phyloP scores from a whole-genome alignment of 805 yeast species.

The Candida piceae region DNA sequence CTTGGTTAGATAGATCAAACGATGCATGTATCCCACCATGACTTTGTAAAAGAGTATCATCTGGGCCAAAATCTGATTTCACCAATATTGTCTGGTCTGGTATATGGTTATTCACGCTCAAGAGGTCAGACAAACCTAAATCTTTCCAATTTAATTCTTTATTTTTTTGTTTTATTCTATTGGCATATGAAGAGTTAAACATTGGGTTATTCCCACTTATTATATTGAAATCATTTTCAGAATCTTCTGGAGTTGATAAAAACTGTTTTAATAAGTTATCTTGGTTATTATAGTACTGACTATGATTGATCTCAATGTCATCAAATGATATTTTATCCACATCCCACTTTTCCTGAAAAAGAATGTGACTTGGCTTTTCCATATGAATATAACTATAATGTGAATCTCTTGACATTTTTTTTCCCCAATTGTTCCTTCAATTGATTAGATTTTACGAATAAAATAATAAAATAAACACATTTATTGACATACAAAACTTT shows the following conservation, averaged over 20 bases:
- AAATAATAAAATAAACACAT: too few species aligned
- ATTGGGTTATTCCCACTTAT: constrained; percentile 22
- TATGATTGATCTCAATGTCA: constrained; percentile 27
- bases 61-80: constrained; percentile 15
- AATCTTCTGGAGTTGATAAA: constrained; percentile 23
- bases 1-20: constrained; percentile 9
- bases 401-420: constrained; percentile 28
- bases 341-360: constrained; percentile 30
- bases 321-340: constrained; percentile 27
- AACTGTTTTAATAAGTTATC: constrained; percentile 26
- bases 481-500: too few species aligned
- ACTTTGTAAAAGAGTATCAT: neutral
- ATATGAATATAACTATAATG: constrained; percentile 26
- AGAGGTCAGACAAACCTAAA: constrained; percentile 21
- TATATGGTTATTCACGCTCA: constrained; percentile 11
- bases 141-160: constrained; percentile 29
- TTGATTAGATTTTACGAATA: too few species aligned
- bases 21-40: constrained; percentile 1
- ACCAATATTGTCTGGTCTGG: constrained; percentile 24
- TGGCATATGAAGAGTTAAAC: constrained; percentile 26
- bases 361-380: constrained; percentile 26
- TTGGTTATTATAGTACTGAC: constrained; percentile 10
- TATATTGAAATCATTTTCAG: constrained; percentile 22
- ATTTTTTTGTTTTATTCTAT: constrained; percentile 21
- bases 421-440: too few species aligned